These are phyloP conservation scores for Xylaria castorea DNA, from an alignment of 495 filamentous ascomycete genomes.

Conservation along the genomic window DNA sequence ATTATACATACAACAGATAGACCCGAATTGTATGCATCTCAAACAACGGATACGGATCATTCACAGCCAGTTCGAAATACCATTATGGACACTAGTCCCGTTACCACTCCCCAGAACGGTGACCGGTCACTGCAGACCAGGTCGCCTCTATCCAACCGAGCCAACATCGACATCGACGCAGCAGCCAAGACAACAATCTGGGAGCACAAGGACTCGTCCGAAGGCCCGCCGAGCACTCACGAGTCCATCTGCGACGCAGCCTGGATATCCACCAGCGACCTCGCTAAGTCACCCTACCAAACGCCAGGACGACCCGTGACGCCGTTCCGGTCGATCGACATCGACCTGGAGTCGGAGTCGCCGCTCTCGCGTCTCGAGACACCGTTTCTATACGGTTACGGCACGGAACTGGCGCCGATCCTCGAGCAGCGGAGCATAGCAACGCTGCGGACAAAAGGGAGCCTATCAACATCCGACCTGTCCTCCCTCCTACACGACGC, in stretches of 20 bases:
- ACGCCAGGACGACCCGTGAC: conserved; percentile 32
- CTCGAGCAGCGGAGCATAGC: conserved; percentile 47
- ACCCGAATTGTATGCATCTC: conserved; percentile 9
- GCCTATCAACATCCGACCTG: conserved; percentile 35
- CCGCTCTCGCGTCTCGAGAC: conserved; percentile 35
- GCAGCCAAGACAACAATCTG: conserved; percentile 31
- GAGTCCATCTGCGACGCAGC: conserved; percentile 47
- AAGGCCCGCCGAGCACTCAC: conserved; percentile 45
- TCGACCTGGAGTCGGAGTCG: conserved; percentile 35
- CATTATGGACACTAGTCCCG: conserved; percentile 30
- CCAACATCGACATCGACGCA: conserved; percentile 31
- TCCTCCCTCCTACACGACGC: conserved; percentile 38
- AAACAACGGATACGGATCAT: conserved; percentile 26
- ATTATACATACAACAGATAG: conserved; percentile 30
- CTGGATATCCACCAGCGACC: conserved; percentile 40
- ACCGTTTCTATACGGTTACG: conserved; percentile 48
- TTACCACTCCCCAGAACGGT: conserved; percentile 17
- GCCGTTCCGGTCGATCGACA: conserved; percentile 26
- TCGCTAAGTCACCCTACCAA: conserved; percentile 34
- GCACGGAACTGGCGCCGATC: conserved; percentile 49
- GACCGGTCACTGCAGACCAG: conserved; percentile 23
- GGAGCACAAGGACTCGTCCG: conserved; percentile 46
- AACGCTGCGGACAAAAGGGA: conserved; percentile 37
- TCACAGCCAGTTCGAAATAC: conserved; percentile 31
- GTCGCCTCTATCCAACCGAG: conserved; percentile 36